Percentiles rank a stretch among this genome's conserved stretches.
These are phyloP conservation scores for Penicillium macrosclerotiorum DNA, from an alignment of 495 filamentous ascomycete species.

Conservation along the genomic window DNA sequence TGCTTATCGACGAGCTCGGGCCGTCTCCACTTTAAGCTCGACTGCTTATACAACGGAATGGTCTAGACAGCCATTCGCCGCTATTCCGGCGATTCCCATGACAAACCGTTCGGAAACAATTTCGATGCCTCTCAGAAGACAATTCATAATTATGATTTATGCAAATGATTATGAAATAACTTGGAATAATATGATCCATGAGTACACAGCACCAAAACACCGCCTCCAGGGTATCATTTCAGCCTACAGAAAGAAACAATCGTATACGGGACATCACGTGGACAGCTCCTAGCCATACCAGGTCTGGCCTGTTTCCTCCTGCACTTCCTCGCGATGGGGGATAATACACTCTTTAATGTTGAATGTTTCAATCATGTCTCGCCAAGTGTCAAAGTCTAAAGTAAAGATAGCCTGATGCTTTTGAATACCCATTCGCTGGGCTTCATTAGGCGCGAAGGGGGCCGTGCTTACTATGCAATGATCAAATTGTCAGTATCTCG, in stretches of 20 bases:
- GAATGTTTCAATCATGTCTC: constrained; percentile 68
- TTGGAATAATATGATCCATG: neutral
- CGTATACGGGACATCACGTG: constrained; percentile 2
- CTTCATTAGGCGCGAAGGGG: constrained; percentile 42
- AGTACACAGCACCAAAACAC: neutral
- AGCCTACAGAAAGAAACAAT: constrained; percentile 20
- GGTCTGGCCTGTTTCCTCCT: constrained; percentile 53
- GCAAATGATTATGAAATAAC: no score
- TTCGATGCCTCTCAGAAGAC: no score
- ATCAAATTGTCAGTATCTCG: constrained; percentile 24
- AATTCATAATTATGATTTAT: no score
- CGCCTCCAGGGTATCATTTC: constrained; percentile 2
- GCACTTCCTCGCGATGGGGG: constrained; percentile 68
- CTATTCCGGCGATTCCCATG: no score
- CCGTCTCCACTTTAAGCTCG: no score
- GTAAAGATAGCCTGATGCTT: constrained; percentile 83
- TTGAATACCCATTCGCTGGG: constrained; percentile 49
- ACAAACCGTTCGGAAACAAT: no score
- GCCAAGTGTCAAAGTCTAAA: constrained; percentile 81
- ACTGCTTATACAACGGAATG: no score
- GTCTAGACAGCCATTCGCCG: no score
- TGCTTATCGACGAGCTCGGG: no score
- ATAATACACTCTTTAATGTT: constrained; percentile 77
- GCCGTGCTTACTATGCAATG: constrained; percentile 36
- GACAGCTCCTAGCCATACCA: constrained; percentile 65